Conservation (phyloP, 345 rosid genomes). For the Brassica incana region DNA sequence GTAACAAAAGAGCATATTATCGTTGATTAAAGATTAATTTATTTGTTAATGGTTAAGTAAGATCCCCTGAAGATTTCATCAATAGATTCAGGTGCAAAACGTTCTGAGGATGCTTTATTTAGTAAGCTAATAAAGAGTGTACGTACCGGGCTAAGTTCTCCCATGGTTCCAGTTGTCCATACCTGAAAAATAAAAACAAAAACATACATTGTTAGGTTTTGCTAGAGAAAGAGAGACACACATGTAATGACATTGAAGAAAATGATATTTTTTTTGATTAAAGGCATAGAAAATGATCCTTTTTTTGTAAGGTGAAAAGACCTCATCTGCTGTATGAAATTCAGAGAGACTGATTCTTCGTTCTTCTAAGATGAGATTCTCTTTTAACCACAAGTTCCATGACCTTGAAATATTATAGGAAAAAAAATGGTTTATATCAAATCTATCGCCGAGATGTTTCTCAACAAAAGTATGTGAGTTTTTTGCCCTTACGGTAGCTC, state of each 20-base stretch:
- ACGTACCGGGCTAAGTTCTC: conserved; percentile 82
- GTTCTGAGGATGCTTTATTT: not conserved
- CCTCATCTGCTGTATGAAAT: conserved; percentile 92
- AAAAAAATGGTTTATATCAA: not conserved
- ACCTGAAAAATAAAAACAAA: conserved; percentile 46
- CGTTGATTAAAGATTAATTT: not conserved
- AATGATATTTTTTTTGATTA: too few species aligned
- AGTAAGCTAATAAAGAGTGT: not conserved
- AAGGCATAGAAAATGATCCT: too few species aligned
- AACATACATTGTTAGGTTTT: not conserved
- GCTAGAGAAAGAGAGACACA: not conserved
- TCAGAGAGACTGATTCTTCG: conserved; percentile 71
- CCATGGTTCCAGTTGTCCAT: conserved; percentile 94
- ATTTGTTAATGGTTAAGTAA: not conserved
- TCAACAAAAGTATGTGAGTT: not conserved
- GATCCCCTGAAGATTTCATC: not conserved
- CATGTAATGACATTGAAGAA: not conserved
- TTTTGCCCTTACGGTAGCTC: conserved; percentile 62
- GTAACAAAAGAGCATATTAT: not conserved
- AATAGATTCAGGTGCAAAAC: conserved; percentile 41
- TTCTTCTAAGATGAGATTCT: conserved; percentile 62
- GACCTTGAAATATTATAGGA: conserved; percentile 45
- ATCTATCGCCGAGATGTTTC: not conserved
- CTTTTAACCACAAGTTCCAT: conserved; percentile 75
- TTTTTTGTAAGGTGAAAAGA: conserved; percentile 16